Conservation (phyloP, 805 yeast species). For the Myxozyma monticola region DNA sequence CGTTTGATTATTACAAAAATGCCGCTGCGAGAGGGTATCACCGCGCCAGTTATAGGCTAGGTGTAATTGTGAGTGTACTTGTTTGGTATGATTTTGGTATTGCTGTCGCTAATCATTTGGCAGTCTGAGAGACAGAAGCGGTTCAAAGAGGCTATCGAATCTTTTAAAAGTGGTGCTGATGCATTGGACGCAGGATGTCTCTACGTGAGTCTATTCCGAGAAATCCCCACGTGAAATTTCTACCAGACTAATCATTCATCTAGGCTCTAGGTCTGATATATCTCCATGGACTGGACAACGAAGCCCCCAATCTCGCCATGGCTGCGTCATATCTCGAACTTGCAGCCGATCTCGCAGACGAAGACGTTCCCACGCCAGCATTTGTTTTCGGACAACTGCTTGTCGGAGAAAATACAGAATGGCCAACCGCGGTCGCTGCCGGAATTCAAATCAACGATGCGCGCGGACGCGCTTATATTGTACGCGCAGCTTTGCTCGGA, state of each 20-base stretch:
- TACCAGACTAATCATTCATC: too few species aligned
- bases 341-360: conserved; percentile 38
- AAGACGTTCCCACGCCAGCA: conserved; percentile 44
- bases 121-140: conserved; percentile 39
- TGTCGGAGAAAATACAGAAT: conserved; percentile 37
- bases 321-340: conserved; percentile 35
- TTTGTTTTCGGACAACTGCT: conserved; percentile 41
- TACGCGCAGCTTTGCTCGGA: conserved; percentile 42
- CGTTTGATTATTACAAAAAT: conserved; percentile 35
- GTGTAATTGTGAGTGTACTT: conserved; percentile 28
- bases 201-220: conserved; percentile 40
- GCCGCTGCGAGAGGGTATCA: conserved; percentile 39
- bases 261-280: conserved; percentile 12
- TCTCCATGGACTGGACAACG: conserved; percentile 38
- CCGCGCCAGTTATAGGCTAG: conserved; percentile 43
- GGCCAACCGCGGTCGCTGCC: background rate
- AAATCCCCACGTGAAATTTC: too few species aligned
- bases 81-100: background rate
- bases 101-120: background rate
- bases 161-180: conserved; percentile 41
- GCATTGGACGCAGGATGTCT: conserved; percentile 42
- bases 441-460: conserved; percentile 6
- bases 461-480: conserved; percentile 29
- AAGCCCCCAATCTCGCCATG: conserved; percentile 30
- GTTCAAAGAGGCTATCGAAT: conserved; percentile 35